Evolutionary conservation across 2,329 filamentous ascomycete species (phyloP), one percentile per base, ranked within the genome.

Genomic region (Pleochaeta shiraiana): DNA sequence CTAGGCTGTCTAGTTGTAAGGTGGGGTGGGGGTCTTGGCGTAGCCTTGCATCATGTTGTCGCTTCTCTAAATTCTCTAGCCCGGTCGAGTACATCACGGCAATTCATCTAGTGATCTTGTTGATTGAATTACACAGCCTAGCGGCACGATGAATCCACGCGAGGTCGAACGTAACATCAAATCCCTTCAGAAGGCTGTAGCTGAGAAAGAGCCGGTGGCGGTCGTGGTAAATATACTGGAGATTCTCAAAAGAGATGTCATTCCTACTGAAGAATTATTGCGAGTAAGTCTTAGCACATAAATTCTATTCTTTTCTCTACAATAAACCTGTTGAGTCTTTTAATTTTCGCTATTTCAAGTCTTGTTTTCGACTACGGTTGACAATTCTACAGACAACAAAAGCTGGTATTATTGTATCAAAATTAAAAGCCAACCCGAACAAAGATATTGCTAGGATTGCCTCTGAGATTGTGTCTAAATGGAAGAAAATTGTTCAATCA

Each of bases 401-500:
- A 70, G 92, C 95, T 63, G 93, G 93, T 70, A 86, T 95, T 68
- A 84, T 87, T 63, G 88, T 97, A 67, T 92, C 91, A 74, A 92
- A 90, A 74, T 82, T 86, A 63, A 80, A 84, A 64, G 76, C 87
- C 66, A 90, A 95, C 74, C 75, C 84, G 65, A 87, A 95, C 78
- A 90, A 88, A 74, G 84, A 91, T 53, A 86, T 97, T 69, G 84
- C 86, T 59, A 82, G 83, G 63, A 79, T 88, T 53, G 90, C 93
- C 3, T 80, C 82, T 66, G 88, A 91, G 71, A 87, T 97, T 65
- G 90, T 98, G 63, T 81, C 81, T 67, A 95, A 91, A 74, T 95
- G 90, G 90, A 88, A 87, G 77, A 84, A 84, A 71, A 83, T 86
- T 47, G 87, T 95, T 62, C 86, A 88, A 82, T 71, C 84, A 84